A percentile compares a stretch with the other conserved stretches of the same genome.
These are phyloP conservation scores for Neurospora sp. DNA, from an alignment of 2,329 filamentous ascomycete genomes.

Conservation along the genomic window DNA sequence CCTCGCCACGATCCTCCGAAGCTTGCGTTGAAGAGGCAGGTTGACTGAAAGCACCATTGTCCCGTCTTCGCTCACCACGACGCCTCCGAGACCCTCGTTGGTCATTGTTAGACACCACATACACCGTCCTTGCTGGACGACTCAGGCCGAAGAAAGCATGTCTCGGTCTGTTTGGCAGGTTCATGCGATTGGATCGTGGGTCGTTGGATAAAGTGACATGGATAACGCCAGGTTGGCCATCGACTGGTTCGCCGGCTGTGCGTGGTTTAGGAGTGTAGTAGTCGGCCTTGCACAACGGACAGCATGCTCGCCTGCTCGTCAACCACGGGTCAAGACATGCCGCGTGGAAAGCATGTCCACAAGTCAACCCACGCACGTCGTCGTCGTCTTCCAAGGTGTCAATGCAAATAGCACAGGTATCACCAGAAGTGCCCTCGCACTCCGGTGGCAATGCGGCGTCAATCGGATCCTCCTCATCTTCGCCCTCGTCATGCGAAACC, in stretches of 20 bases:
- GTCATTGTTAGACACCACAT: neutral
- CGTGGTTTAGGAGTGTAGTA: conserved; percentile 93
- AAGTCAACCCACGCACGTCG: conserved; percentile 85
- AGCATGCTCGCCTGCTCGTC: conserved; percentile 87
- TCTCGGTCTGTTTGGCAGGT: conserved; percentile 29
- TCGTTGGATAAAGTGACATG: conserved; percentile 18
- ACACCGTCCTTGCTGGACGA: conserved; percentile 4
- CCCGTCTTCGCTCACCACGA: neutral
- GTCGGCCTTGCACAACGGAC: conserved; percentile 94
- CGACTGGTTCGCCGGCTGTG: conserved; percentile 35
- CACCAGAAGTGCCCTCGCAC: conserved; percentile 69
- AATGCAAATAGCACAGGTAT: conserved; percentile 93
- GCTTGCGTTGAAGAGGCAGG: neutral
- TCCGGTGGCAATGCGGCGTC: conserved; percentile 74
- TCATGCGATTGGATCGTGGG: conserved; percentile 31
- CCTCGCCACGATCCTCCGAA: neutral
- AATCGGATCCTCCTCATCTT: conserved; percentile 74
- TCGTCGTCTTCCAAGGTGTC: conserved; percentile 92
- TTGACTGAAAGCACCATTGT: neutral
- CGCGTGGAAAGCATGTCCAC: conserved; percentile 96
- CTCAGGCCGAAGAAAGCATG: conserved; percentile 17
- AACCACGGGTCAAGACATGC: conserved; percentile 95
- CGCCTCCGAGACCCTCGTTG: neutral
- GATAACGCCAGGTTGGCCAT: conserved; percentile 24
- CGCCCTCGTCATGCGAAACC: conserved; percentile 34